These are phyloP conservation scores for Schizochytrium sp. DNA, from an alignment of 108 stramenopile genomes.

Conservation along the genomic window DNA sequence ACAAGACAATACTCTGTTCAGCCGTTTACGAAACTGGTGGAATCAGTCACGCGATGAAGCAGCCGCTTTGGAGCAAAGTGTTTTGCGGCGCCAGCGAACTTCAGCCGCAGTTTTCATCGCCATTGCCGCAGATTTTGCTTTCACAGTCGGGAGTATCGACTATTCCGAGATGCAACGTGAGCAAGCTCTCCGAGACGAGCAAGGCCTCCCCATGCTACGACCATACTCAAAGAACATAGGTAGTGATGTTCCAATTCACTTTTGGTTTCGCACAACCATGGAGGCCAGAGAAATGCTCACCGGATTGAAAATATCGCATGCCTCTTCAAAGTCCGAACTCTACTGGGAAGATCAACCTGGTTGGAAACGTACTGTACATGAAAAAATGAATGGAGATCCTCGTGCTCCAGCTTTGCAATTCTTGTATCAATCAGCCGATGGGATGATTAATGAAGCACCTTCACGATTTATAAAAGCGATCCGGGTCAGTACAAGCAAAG, in stretches of 20 bases:
- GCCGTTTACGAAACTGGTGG: background rate
- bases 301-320: constrained; percentile 9
- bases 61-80: background rate
- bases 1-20: background rate
- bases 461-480: constrained; percentile 18
- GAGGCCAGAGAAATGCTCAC: constrained; percentile 4
- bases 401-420: background rate
- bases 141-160: background rate
- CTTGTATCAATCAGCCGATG: background rate
- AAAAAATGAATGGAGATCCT: constrained; percentile 24
- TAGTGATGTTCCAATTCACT: constrained; percentile 1
- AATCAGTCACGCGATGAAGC: background rate
- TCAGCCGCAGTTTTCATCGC: background rate
- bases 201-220: background rate
- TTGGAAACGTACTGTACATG: background rate
- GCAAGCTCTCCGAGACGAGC: background rate
- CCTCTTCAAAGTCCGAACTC: background rate
- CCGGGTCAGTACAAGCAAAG: background rate
- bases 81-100: background rate
- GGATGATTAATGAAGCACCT: background rate
- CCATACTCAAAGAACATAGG: constrained; percentile 24
- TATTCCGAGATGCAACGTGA: background rate
- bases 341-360: background rate
- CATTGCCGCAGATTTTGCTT: constrained; percentile 1
- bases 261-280: constrained; percentile 19